These are phyloP conservation scores for Clonostachys byssicola DNA, from an alignment of 2,329 filamentous ascomycete species.

Conservation along the genomic window DNA sequence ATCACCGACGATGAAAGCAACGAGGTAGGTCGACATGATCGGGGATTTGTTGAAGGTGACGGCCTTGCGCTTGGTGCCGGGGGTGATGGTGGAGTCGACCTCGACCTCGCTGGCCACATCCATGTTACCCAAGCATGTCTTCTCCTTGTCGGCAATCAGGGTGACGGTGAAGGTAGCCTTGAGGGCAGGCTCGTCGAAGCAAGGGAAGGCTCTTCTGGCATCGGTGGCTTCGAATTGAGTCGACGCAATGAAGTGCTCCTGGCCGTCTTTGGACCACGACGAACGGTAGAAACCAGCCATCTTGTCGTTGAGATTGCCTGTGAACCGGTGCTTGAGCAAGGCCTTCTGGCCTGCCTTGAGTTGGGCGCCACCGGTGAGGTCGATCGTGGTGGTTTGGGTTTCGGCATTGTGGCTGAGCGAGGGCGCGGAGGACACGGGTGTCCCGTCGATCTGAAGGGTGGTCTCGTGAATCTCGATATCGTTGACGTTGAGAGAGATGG, in stretches of 20 bases:
- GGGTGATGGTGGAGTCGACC: constrained; percentile 62
- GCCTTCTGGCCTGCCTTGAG: constrained; percentile 65
- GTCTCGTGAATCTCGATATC: constrained; percentile 71
- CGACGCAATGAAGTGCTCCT: constrained; percentile 75
- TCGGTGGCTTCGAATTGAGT: constrained; percentile 98
- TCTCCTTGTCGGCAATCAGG: constrained; percentile 84
- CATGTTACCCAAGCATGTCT: constrained; percentile 94
- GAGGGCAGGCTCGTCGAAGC: constrained; percentile 95
- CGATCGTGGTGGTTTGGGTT: constrained; percentile 77
- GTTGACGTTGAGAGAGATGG: constrained; percentile 80
- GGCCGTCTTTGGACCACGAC: constrained; percentile 71
- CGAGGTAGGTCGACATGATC: constrained; percentile 86
- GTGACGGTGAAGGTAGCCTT: constrained; percentile 95
- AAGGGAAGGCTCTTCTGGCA: constrained; percentile 90
- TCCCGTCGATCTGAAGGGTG: constrained; percentile 57
- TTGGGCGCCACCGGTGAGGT: constrained; percentile 59
- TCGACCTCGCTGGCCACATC: constrained; percentile 49
- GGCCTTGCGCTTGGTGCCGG: constrained; percentile 60
- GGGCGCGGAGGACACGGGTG: constrained; percentile 54
- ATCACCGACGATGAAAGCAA: constrained; percentile 93
- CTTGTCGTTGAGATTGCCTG: constrained; percentile 79
- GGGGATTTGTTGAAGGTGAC: constrained; percentile 82
- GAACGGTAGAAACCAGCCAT: constrained; percentile 94
- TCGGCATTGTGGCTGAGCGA: constrained; percentile 77
- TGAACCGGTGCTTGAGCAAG: constrained; percentile 65